A percentile compares a stretch with the other conserved stretches of the same genome.
These are phyloP conservation scores for Fraxinus americana DNA, from an alignment of 257 asterid species.

Conservation along the genomic window DNA sequence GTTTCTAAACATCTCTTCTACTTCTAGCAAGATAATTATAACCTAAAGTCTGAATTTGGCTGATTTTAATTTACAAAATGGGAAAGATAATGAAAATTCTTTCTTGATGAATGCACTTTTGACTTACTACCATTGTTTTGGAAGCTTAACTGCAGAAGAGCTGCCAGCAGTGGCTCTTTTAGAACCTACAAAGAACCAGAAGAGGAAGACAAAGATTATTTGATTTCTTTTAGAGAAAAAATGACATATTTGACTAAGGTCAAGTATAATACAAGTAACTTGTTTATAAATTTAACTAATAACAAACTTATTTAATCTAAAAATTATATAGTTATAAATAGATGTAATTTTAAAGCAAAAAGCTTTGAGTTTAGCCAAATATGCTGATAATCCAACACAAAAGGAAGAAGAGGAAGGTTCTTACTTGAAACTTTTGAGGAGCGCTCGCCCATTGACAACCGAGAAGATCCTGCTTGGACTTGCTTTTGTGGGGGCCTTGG, in stretches of 20 bases:
- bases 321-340: too few relatives aligned
- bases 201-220: constrained; percentile 6
- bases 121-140: constrained; percentile 56
- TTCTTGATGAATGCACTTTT: constrained; percentile 3
- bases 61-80: constrained; percentile 30
- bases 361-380: not conserved
- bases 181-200: constrained; percentile 49
- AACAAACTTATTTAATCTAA: not conserved
- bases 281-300: too few relatives aligned
- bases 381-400: not conserved
- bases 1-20: not conserved
- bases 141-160: constrained; percentile 50
- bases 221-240: not conserved
- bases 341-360: not conserved
- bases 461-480: constrained; percentile 52
- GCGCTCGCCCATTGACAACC: constrained; percentile 51
- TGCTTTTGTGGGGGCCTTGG: constrained; percentile 66
- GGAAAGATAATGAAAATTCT: too few relatives aligned
- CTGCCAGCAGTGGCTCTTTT: constrained; percentile 44
- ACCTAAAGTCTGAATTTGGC: constrained; percentile 25
- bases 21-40: constrained; percentile 21
- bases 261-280: not conserved
- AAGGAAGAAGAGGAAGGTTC: constrained; percentile 12
- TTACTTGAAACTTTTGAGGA: constrained; percentile 67
- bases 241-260: too few relatives aligned